phyloP scores from a whole-genome alignment of 495 filamentous ascomycete species.

The Geoglossum glabrum region DNA sequence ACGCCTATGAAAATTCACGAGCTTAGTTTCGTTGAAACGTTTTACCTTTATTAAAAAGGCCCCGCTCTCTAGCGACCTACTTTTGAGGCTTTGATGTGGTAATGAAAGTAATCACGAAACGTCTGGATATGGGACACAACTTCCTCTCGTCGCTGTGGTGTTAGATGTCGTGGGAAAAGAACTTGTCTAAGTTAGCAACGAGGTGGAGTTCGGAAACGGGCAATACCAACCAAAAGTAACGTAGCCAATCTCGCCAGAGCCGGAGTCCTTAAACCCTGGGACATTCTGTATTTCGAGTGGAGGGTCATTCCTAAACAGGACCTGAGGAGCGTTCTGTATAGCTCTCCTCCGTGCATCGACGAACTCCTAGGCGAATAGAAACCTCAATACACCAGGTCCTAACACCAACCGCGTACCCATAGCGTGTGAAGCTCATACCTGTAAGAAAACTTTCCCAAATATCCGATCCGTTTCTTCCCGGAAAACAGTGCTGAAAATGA shows the following conservation, averaged over 20 bases:
- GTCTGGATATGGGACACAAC: constrained; percentile 98
- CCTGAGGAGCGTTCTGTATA: constrained; percentile 94
- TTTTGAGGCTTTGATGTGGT: constrained; percentile 98
- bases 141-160: constrained; percentile 69
- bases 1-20: constrained; percentile 35
- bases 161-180: constrained; percentile 87
- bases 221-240: constrained; percentile 71
- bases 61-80: constrained; percentile 20
- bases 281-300: constrained; percentile 78
- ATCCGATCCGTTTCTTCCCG: constrained; percentile 92
- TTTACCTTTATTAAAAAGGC: background rate
- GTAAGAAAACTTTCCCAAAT: constrained; percentile 87
- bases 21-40: background rate
- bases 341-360: constrained; percentile 86
- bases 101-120: constrained; percentile 99
- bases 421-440: constrained; percentile 18
- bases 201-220: background rate
- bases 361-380: constrained; percentile 50
- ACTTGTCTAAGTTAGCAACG: constrained; percentile 30
- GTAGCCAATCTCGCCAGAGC: constrained; percentile 74
- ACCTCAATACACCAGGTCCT: background rate
- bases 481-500: constrained; percentile 98
- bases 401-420: background rate
- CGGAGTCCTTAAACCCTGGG: constrained; percentile 52
- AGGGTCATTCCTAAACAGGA: constrained; percentile 89